These are phyloP conservation scores for Phlebiopsis flavidoalba DNA, from an alignment of 768 basidiomycete species.

Conservation along the genomic window DNA sequence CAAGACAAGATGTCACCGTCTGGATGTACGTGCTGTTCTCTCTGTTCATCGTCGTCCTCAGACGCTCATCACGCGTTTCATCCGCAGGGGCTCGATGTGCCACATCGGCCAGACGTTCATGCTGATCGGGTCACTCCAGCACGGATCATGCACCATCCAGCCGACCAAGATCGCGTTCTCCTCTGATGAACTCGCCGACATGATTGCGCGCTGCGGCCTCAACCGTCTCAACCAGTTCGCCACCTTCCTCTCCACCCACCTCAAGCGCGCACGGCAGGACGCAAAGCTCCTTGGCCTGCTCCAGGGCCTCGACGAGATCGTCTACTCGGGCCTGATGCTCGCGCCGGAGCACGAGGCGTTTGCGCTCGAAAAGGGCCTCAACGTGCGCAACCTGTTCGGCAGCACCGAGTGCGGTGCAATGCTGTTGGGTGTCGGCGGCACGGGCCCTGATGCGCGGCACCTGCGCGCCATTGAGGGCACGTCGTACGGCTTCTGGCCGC, in stretches of 20 bases:
- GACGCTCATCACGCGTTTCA: constrained; percentile 27
- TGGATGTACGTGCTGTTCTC: constrained; percentile 56
- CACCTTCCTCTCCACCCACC: constrained; percentile 59
- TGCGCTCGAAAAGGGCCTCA: constrained; percentile 60
- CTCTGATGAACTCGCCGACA: constrained; percentile 63
- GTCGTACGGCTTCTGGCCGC: constrained; percentile 63
- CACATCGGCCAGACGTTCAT: constrained; percentile 77
- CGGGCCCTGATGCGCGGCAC: constrained; percentile 44
- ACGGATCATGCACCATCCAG: constrained; percentile 69
- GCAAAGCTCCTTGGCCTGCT: constrained; percentile 57
- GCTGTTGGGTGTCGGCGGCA: constrained; percentile 54
- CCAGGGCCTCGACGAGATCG: constrained; percentile 51
- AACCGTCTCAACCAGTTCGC: constrained; percentile 77
- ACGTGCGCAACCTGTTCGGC: constrained; percentile 72
- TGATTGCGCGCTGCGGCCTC: constrained; percentile 61
- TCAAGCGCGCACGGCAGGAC: constrained; percentile 54
- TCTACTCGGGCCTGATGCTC: constrained; percentile 63
- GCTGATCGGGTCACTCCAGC: constrained; percentile 66
- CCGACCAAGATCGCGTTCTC: constrained; percentile 62
- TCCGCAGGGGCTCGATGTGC: constrained; percentile 72
- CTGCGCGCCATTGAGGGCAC: constrained; percentile 58
- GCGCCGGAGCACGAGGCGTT: constrained; percentile 66
- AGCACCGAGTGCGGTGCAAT: constrained; percentile 78
- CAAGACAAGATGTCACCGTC: constrained; percentile 61
- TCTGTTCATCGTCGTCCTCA: constrained; percentile 9